Base-by-base conservation (phyloP, 208 protist genomes). In the Giardia muris region DNA sequence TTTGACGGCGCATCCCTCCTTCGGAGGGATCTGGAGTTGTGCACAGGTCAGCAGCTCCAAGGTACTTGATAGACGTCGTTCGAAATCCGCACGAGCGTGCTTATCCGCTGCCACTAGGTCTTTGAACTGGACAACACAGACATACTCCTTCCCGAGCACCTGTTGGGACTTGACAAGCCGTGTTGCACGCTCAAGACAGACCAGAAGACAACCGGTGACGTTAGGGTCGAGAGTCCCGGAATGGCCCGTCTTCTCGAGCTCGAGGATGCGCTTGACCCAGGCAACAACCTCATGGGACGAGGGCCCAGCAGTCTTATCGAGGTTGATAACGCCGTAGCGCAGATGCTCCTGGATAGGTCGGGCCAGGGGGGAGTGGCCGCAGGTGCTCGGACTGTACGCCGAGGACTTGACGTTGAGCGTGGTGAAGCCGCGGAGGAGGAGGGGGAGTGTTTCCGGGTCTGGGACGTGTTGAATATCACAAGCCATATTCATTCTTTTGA, bases 221-320 rank as follows among this genome's bases (percentile, higher is more conserved):
- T 96, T 98, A 2, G 98, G 98, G 96, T 99, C 98, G 0, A 99
- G 96, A 0, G 98, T 99, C 92, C 98, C 98, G 86, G 95, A 96
- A 95, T 99, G 98, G 67, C 98, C 98, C 67, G 98, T 99, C 95
- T 99, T 99, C 86, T 99, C 98, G 0, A 97, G 95, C 46, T 95
- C 96, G 1, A 99, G 94, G 93, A 99, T 99, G 0, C 97, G 95
- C 92, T 98, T 98, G 91, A 99, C 97, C 98, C 98, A 99, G 0
- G 98, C 97, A 30, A 99, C 98, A 92, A 99, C 98, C 95, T 99
- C 98, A 94, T 99, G 98, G 87, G 98, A 99, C 67, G 98, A 99
- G 93, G 98, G 98, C 94, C 99, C 99, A 19, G 98, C 97, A 4
- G 98, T 98, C 95, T 99, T 99, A 95, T 99, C 98, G 67, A 99